Evolutionary conservation across 73 alveolate genomes (phyloP).

Genomic region (Tetrahymena elliotti): DNA sequence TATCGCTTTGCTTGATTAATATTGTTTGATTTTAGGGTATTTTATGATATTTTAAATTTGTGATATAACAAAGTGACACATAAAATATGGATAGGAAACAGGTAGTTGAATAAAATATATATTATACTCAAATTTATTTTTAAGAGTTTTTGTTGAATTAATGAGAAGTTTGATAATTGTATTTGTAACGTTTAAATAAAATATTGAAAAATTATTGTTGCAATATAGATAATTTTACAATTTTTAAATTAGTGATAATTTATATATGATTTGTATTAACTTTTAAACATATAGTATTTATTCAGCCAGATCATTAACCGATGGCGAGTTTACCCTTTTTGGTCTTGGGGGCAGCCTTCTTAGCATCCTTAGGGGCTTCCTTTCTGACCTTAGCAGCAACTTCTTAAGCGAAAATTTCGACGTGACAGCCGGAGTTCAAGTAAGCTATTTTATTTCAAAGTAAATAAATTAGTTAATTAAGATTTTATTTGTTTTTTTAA

Average conservation of each 20-base stretch:
- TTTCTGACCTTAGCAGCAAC: constrained; percentile 80
- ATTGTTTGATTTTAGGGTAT: background rate
- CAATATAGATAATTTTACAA: background rate
- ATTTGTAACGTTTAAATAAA: background rate
- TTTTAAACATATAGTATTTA: background rate
- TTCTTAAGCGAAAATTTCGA: constrained; percentile 80
- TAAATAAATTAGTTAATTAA: background rate
- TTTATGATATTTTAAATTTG: no score
- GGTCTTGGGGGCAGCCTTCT: background rate
- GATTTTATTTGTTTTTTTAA: no score
- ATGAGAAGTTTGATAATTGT: background rate
- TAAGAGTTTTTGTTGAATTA: background rate
- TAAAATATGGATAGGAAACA: no score
- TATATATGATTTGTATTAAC: background rate
- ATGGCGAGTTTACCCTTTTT: background rate
- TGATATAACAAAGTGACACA: no score
- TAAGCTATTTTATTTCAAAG: constrained; percentile 40
- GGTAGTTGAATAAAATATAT: no score
- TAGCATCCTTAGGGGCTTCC: constrained; percentile 60
- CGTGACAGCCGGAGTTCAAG: constrained; percentile 82
- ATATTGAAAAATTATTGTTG: background rate
- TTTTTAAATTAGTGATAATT: background rate
- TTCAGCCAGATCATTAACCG: background rate
- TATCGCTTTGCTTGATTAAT: background rate
- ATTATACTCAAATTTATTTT: no score